phyloP scores from a whole-genome alignment of 1,284 basidiomycete genomes.

The Melampsora americana region DNA sequence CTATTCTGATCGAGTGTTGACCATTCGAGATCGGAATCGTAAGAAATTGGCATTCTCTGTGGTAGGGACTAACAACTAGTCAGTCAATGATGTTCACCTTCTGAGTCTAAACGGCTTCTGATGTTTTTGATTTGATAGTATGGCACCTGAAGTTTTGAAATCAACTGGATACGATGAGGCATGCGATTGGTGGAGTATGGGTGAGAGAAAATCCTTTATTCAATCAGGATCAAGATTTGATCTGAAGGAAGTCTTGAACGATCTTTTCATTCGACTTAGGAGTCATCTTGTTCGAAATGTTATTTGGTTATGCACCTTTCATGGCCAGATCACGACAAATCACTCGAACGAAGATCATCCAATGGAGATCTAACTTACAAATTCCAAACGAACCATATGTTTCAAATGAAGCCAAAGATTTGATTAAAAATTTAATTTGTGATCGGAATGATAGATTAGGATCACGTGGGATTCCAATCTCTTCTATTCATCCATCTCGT shows the following conservation, averaged over 20 bases:
- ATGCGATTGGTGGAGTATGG: slow-evolving; percentile 97
- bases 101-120: slow-evolving; percentile 11
- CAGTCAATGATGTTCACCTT: background rate
- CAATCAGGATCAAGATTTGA: background rate
- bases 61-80: slow-evolving; percentile 51
- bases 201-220: slow-evolving; percentile 67
- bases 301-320: slow-evolving; percentile 73
- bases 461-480: slow-evolving; percentile 47
- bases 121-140: slow-evolving; percentile 55
- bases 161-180: slow-evolving; percentile 80
- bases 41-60: slow-evolving; percentile 59
- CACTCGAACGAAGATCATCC: slow-evolving; percentile 59
- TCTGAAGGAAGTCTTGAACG: background rate
- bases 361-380: slow-evolving; percentile 81
- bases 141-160: slow-evolving; percentile 92
- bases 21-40: slow-evolving; percentile 88
- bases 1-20: slow-evolving; percentile 63
- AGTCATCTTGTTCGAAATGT: slow-evolving; percentile 50
- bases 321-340: slow-evolving; percentile 53
- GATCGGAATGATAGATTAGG: slow-evolving; percentile 91
- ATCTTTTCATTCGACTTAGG: slow-evolving; percentile 31
- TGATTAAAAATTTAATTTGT: slow-evolving; percentile 83
- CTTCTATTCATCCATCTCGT: slow-evolving; percentile 47
- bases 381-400: slow-evolving; percentile 81
- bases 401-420: slow-evolving; percentile 76